Evolutionary conservation across 768 basidiomycete species (phyloP).

Genomic region (Lentinula detonsa): DNA sequence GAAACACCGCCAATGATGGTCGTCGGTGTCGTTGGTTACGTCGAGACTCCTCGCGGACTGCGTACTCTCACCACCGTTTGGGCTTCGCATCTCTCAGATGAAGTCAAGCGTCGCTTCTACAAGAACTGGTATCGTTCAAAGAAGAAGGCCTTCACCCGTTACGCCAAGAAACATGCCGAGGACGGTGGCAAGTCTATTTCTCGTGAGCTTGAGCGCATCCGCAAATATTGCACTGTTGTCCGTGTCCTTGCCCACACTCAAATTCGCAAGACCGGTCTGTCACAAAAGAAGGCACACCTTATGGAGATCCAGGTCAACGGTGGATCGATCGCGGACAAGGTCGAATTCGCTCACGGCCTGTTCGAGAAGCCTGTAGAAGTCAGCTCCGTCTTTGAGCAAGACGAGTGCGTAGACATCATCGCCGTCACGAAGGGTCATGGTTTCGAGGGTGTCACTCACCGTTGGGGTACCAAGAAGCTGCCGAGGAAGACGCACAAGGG

Average conservation of each 20-base stretch:
- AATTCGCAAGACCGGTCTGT: constrained; percentile 94
- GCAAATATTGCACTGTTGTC: constrained; percentile 99
- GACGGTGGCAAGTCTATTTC: constrained; percentile 86
- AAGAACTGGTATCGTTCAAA: constrained; percentile 99
- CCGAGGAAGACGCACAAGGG: constrained; percentile 99
- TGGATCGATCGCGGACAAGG: constrained; percentile 93
- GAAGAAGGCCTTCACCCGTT: constrained; percentile 99
- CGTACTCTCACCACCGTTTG: constrained; percentile 98
- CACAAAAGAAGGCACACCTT: constrained; percentile 99
- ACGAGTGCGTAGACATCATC: constrained; percentile 94
- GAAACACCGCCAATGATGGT: constrained; percentile 97
- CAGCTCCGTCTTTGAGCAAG: constrained; percentile 85
- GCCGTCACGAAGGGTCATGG: constrained; percentile 99
- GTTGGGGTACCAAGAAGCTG: constrained; percentile 99
- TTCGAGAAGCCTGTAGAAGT: constrained; percentile 97
- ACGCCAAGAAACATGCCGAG: constrained; percentile 99
- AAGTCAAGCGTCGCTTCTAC: constrained; percentile 99
- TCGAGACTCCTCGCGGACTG: constrained; percentile 98
- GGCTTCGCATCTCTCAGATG: constrained; percentile 97
- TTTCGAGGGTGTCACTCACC: constrained; percentile 98
- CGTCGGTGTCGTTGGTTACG: constrained; percentile 98
- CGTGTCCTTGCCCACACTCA: constrained; percentile 99
- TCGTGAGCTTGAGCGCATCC: constrained; percentile 97
- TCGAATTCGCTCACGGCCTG: constrained; percentile 87
- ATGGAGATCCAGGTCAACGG: constrained; percentile 99